phyloP scores from a whole-genome alignment of 192 early-diverging fungal species.

The Backusella circina region DNA sequence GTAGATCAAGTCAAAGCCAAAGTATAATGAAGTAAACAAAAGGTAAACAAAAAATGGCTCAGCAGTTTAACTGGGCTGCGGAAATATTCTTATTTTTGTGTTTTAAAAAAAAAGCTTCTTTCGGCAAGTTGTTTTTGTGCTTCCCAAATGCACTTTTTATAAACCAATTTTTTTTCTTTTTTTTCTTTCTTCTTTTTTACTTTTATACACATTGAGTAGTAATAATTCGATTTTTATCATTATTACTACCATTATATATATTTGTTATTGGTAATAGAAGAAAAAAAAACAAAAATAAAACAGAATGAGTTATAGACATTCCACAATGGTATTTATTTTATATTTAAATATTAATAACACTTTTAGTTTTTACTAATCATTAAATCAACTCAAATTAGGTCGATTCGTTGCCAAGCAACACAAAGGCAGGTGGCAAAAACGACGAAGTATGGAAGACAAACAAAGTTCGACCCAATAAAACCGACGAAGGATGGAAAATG shows the following conservation, averaged over 20 bases:
- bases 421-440: neutral
- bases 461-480: neutral
- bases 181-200: neutral
- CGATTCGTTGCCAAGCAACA: neutral
- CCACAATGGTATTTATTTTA: neutral
- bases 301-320: neutral
- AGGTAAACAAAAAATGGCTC: neutral
- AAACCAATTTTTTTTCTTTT: neutral
- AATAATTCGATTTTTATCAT: neutral
- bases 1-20: neutral
- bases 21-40: neutral
- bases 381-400: neutral
- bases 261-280: neutral
- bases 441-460: conserved; percentile 8
- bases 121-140: neutral
- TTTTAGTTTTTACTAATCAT: neutral
- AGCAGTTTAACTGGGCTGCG: neutral
- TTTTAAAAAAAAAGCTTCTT: neutral
- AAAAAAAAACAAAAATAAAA: neutral
- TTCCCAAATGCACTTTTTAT: neutral
- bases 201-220: neutral
- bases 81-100: neutral
- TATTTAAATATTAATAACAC: neutral
- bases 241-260: neutral
- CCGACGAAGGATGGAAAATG: conserved; percentile 10